Percentiles rank a stretch among this genome's conserved stretches.
Conservation (phyloP, 1,284 basidiomycete genomes). For the Termitomyces sp. region DNA sequence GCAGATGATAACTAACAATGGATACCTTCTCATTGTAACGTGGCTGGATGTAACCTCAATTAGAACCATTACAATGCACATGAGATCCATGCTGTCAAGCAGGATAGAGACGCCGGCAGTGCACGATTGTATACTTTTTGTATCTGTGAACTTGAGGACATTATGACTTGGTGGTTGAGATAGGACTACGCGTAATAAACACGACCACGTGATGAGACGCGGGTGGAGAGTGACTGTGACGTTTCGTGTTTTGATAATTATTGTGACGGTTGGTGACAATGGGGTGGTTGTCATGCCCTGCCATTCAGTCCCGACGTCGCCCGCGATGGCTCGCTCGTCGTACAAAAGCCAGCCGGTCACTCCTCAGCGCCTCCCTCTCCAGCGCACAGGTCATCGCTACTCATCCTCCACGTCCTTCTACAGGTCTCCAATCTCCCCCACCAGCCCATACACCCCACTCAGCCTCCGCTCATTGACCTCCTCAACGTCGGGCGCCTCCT, state of each 20-base stretch:
- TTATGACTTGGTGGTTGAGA: too few relatives aligned
- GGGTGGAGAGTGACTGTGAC: constrained; percentile 16
- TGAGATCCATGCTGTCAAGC: neutral
- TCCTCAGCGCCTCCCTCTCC: constrained; percentile 30
- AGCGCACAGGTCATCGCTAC: constrained; percentile 20
- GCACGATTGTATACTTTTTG: neutral
- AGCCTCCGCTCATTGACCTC: constrained; percentile 57
- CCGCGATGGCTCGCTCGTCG: constrained; percentile 32
- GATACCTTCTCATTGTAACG: neutral
- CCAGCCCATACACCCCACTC: constrained; percentile 60
- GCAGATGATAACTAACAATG: neutral
- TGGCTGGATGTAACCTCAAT: neutral
- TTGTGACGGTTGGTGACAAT: constrained; percentile 11
- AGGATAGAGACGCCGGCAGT: neutral
- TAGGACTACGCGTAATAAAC: neutral
- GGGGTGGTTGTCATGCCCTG: constrained; percentile 19
- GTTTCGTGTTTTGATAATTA: constrained; percentile 12
- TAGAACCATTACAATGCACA: neutral
- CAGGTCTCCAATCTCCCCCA: constrained; percentile 35
- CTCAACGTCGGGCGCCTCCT: constrained; percentile 41
- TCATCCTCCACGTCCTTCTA: constrained; percentile 29
- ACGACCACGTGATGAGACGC: constrained; percentile 18
- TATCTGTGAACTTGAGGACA: too few relatives aligned
- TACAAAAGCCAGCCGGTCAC: constrained; percentile 33
- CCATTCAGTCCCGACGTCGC: constrained; percentile 38